A percentile compares a stretch with the other conserved stretches of the same genome.
Evolutionary conservation across 2,329 filamentous ascomycete species (phyloP).

Genomic region (Alternaria tenuissima): DNA sequence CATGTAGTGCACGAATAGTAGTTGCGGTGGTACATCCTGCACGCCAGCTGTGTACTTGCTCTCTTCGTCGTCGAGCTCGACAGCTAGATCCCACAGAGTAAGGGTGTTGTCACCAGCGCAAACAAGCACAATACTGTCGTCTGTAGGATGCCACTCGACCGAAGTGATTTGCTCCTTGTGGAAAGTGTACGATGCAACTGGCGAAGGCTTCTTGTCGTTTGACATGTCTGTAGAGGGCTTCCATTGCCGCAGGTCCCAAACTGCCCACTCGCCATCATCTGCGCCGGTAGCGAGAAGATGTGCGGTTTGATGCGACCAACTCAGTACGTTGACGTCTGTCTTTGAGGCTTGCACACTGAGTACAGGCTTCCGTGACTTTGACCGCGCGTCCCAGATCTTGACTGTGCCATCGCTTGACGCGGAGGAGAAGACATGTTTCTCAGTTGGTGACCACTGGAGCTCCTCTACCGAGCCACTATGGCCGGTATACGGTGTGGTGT

Average conservation of each 20-base stretch:
- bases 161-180: constrained; percentile 97
- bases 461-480: constrained; percentile 91
- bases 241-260: constrained; percentile 97
- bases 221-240: constrained; percentile 67
- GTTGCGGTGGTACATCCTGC: constrained; percentile 89
- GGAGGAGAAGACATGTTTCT: constrained; percentile 92
- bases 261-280: constrained; percentile 92
- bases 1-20: constrained; percentile 97
- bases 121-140: constrained; percentile 94
- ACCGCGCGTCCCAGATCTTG: constrained; percentile 93
- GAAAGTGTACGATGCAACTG: constrained; percentile 93
- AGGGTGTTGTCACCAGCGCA: constrained; percentile 93
- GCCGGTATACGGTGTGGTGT: constrained; percentile 81
- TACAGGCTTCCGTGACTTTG: constrained; percentile 87
- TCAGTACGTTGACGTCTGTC: constrained; percentile 94
- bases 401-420: constrained; percentile 93
- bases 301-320: constrained; percentile 87
- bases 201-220: constrained; percentile 66
- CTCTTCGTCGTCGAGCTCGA: constrained; percentile 97
- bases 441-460: constrained; percentile 93
- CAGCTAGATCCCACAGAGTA: constrained; percentile 94
- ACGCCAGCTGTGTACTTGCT: constrained; percentile 87
- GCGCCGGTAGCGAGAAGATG: constrained; percentile 92
- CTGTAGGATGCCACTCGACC: constrained; percentile 96
- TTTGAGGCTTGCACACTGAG: constrained; percentile 84